Conservation (phyloP, 306 rosid genomes). For the Oemleria cerasiformis region DNA sequence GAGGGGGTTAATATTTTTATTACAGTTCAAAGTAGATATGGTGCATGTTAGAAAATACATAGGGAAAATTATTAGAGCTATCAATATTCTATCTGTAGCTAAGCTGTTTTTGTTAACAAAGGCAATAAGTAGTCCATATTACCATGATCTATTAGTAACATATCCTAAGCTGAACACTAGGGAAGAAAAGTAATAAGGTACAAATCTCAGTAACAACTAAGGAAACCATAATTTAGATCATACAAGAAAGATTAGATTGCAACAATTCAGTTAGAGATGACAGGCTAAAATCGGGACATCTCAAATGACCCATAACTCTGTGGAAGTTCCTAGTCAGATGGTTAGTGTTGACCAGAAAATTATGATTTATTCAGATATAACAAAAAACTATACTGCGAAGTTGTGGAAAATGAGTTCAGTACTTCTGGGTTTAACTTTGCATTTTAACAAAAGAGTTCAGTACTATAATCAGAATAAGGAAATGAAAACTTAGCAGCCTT, state of each 20-base stretch:
- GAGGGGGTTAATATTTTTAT: neutral
- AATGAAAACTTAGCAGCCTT: conserved; percentile 1
- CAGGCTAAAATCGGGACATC: neutral
- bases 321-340: neutral
- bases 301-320: neutral
- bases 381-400: neutral
- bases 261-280: neutral
- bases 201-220: neutral
- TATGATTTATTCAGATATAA: neutral
- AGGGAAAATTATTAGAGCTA: neutral
- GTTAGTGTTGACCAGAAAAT: neutral
- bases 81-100: neutral
- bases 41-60: neutral
- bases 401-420: neutral
- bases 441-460: neutral
- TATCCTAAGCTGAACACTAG: neutral
- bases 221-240: neutral
- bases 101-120: neutral
- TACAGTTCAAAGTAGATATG: neutral
- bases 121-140: neutral
- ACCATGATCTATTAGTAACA: neutral
- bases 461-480: neutral
- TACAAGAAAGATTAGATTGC: neutral
- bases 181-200: neutral
- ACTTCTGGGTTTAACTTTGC: neutral